Evolutionary conservation across 2,329 filamentous ascomycete genomes (phyloP).

Genomic region (Didymella glomerata): DNA sequence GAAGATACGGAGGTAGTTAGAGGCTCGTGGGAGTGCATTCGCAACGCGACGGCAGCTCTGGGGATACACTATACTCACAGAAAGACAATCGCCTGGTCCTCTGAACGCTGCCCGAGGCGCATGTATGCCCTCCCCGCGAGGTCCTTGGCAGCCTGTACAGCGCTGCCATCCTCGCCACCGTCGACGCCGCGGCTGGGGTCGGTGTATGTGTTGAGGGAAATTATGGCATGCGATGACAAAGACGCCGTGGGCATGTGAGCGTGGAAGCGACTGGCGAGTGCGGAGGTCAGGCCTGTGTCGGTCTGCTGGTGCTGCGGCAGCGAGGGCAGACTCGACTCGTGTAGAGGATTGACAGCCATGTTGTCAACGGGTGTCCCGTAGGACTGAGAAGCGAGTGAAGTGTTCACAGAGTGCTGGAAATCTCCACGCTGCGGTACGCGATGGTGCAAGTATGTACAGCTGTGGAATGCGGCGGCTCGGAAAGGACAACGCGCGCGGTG

Average conservation of each 20-base stretch:
- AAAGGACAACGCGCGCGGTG: slow-evolving; percentile 28
- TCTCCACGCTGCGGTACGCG: slow-evolving; percentile 12
- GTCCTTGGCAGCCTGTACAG: slow-evolving; percentile 91
- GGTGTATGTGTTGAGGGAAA: slow-evolving; percentile 94
- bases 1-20: too few relatives aligned
- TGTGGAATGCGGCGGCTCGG: slow-evolving; percentile 38
- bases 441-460: slow-evolving; percentile 22
- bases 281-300: slow-evolving; percentile 80
- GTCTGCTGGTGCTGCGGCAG: slow-evolving; percentile 84
- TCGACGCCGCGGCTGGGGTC: slow-evolving; percentile 87
- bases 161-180: slow-evolving; percentile 90
- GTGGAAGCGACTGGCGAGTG: slow-evolving; percentile 90
- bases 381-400: slow-evolving; percentile 46
- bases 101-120: slow-evolving; percentile 83
- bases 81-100: slow-evolving; percentile 93
- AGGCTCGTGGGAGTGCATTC: too few relatives aligned
- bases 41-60: too few relatives aligned
- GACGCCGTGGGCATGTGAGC: slow-evolving; percentile 86
- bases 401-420: slow-evolving; percentile 21
- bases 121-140: slow-evolving; percentile 86
- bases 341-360: slow-evolving; percentile 67
- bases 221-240: slow-evolving; percentile 88
- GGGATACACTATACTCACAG: slow-evolving; percentile 69
- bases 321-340: slow-evolving; percentile 83
- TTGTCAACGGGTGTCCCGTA: slow-evolving; percentile 49